Conservation (phyloP, 2,329 filamentous ascomycete genomes). For the Juglanconis oblonga region DNA sequence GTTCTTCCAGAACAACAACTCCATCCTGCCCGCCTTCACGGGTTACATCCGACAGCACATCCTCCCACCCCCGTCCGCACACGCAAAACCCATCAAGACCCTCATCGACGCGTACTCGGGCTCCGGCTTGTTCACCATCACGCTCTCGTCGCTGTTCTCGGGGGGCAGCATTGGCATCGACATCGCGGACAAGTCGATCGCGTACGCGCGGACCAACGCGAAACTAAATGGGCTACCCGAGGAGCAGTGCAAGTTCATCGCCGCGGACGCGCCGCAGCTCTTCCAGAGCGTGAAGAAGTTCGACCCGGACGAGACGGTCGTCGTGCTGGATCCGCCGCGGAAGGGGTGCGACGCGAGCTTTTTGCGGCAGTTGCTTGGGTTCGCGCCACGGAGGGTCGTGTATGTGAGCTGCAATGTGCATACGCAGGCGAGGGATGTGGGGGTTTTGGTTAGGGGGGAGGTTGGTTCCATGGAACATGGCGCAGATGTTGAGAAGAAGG, state of each 20-base stretch:
- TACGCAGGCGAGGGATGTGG: slow-evolving; percentile 91
- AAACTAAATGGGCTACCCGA: slow-evolving; percentile 66
- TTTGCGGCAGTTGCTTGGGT: slow-evolving; percentile 73
- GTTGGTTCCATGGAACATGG: slow-evolving; percentile 19
- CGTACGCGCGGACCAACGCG: slow-evolving; percentile 76
- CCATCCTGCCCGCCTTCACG: slow-evolving; percentile 84
- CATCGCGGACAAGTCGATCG: slow-evolving; percentile 76
- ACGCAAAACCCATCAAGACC: slow-evolving; percentile 62
- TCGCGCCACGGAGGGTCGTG: slow-evolving; percentile 74
- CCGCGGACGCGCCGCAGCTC: slow-evolving; percentile 79
- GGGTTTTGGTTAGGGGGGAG: slow-evolving; percentile 75
- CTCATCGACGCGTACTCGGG: slow-evolving; percentile 98
- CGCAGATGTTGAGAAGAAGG: slow-evolving; percentile 28
- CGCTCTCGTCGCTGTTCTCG: slow-evolving; percentile 78
- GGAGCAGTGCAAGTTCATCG: slow-evolving; percentile 74
- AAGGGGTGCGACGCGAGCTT: slow-evolving; percentile 92
- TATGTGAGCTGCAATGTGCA: slow-evolving; percentile 99
- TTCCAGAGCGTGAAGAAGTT: slow-evolving; percentile 71
- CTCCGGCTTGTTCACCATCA: slow-evolving; percentile 95
- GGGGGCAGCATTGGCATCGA: slow-evolving; percentile 86
- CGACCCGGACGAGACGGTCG: slow-evolving; percentile 76
- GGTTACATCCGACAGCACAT: slow-evolving; percentile 81
- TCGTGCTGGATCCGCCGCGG: slow-evolving; percentile 94
- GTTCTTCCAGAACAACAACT: slow-evolving; percentile 99
- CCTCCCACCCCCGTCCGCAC: slow-evolving; percentile 46